Evolutionary conservation across 225 moss, liverwort and hornwort species (phyloP).

Genomic region (Polytrichum commune): DNA sequence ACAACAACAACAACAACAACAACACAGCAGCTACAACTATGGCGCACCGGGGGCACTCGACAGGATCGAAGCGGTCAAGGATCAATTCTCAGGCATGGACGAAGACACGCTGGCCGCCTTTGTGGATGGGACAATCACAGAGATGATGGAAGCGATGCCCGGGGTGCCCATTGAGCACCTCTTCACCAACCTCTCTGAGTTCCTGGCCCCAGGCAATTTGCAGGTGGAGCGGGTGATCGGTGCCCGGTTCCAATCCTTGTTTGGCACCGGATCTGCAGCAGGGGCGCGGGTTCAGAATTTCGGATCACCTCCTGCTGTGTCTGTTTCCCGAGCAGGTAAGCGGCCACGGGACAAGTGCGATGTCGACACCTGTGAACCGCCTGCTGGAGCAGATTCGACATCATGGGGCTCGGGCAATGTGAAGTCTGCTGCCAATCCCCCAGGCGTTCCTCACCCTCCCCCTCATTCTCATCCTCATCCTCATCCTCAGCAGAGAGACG

Average conservation of each 20-base stretch:
- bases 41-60: slow-evolving; percentile 12
- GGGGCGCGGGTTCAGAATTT: slow-evolving; percentile 17
- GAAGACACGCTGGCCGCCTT: slow-evolving; percentile 56
- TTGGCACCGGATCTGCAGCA: slow-evolving; percentile 5
- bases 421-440: slow-evolving; percentile 7
- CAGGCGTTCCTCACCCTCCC: neutral
- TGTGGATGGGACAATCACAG: slow-evolving; percentile 73
- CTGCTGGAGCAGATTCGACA: neutral
- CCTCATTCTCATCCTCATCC: neutral
- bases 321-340: slow-evolving; percentile 28
- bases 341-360: slow-evolving; percentile 21
- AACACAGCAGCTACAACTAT: slow-evolving; percentile 14
- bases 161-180: slow-evolving; percentile 63
- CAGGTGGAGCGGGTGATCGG: slow-evolving; percentile 58
- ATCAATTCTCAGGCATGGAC: slow-evolving; percentile 47
- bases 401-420: slow-evolving; percentile 16
- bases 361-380: neutral
- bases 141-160: slow-evolving; percentile 77
- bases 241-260: slow-evolving; percentile 50
- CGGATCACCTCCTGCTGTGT: slow-evolving; percentile 3
- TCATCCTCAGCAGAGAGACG: slow-evolving; percentile 12
- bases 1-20: slow-evolving; percentile 17
- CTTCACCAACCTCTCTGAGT: slow-evolving; percentile 57
- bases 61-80: slow-evolving; percentile 18
- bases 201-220: slow-evolving; percentile 44